A percentile compares a stretch with the other conserved stretches of the same genome.
These are phyloP conservation scores for Triticum dicoccoides DNA, from an alignment of 176 grass and related monocot species.

Conservation along the genomic window DNA sequence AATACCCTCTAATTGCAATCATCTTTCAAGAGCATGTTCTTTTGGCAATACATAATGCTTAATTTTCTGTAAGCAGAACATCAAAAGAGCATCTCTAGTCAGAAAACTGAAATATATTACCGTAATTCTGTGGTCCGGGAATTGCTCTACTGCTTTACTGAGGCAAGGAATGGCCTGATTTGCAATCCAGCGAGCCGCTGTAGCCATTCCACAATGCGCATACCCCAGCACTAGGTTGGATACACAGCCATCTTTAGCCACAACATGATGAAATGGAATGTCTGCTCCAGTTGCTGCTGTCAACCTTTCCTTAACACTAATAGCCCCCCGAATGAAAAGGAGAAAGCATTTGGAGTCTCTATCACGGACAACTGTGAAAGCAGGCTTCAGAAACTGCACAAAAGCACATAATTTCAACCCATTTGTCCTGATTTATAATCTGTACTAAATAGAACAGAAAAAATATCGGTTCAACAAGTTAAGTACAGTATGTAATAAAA, in stretches of 20 bases:
- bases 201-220: slow-evolving; percentile 76
- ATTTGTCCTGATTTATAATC: slow-evolving; percentile 11
- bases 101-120: slow-evolving; percentile 35
- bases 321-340: slow-evolving; percentile 90
- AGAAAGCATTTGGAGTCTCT: slow-evolving; percentile 68
- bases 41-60: neutral
- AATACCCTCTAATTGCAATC: neutral
- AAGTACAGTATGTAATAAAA: neutral
- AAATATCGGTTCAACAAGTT: neutral
- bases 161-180: slow-evolving; percentile 55
- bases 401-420: slow-evolving; percentile 16
- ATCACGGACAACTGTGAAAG: slow-evolving; percentile 71
- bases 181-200: slow-evolving; percentile 69
- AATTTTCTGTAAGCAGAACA: neutral
- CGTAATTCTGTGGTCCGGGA: slow-evolving; percentile 51
- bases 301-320: slow-evolving; percentile 79
- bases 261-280: slow-evolving; percentile 70
- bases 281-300: slow-evolving; percentile 77
- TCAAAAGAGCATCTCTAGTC: neutral
- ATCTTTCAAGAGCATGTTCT: neutral
- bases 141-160: slow-evolving; percentile 36
- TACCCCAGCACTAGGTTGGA: slow-evolving; percentile 52
- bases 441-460: neutral
- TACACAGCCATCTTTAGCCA: slow-evolving; percentile 40
- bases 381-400: slow-evolving; percentile 88